Evolutionary conservation across 495 filamentous ascomycete species (phyloP), one percentile per base, ranked within the genome.

Genomic region (Lasiosphaeris hirsuta): DNA sequence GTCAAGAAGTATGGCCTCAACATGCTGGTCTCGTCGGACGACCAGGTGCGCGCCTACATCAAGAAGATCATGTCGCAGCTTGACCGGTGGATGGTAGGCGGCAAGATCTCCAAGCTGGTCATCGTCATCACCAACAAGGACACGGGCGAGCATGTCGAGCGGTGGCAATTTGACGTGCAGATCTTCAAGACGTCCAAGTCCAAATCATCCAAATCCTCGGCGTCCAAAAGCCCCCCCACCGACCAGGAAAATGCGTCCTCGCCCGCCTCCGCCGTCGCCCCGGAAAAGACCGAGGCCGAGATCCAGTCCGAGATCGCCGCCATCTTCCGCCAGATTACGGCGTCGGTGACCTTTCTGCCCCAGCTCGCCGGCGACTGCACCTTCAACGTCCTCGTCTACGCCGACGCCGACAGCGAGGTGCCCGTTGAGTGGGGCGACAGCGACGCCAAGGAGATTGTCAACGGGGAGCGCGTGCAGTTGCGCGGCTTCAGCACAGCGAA

Each of bases 1-100:
- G 91, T 98, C 64, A 97, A 97, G 75, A 98, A 98, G 79, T 98
- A 98, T 85, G 95, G 95, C 64, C 85, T 98, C 62, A 97, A 96
- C 66, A 97, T 98, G 91, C 89, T 97, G 39, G 91, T 97, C 38
- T 90, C 94, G 14, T 85, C 89, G 56, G 94, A 98, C 73, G 94
- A 97, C 76, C 92, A 97, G 71, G 94, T 98, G 63, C 95, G 96
- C 76, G 91, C 92, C 49, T 98, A 98, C 73, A 95, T 96, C 79
- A 96, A 95, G 77, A 96, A 94, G 76, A 96, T 97, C 73, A 97
- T 96, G 90, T 88, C 86, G 4, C 92, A 96, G 74, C 83, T 97
- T 43, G 91, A 93, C 74, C 88, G 87, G 66, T 98, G 94, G 94
- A 97, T 96, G 89, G 78, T 89, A 42, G 88, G 88, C 63, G 90